Evolutionary conservation across 2,329 filamentous ascomycete species (phyloP), one percentile per base, ranked within the genome.

Genomic region (Camillea tinctor): DNA sequence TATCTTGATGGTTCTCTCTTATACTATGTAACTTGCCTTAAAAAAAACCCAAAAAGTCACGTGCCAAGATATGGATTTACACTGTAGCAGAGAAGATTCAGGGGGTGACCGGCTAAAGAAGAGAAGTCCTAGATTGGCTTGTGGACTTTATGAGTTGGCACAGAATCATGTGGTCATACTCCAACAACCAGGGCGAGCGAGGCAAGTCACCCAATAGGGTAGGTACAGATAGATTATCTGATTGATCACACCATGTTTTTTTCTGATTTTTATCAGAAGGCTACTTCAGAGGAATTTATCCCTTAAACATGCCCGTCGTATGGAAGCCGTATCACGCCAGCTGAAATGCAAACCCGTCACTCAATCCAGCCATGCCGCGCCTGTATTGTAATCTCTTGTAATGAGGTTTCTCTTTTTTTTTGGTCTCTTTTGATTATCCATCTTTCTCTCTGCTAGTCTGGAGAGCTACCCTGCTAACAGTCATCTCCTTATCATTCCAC

Each of bases 281-380:
- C 36, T 44, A 44, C 36, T n/a, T 44, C 13, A n/a, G 36, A 44
- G 36, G 11, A n/a, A 44, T 44, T 44, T 44, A 44, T 44, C 6
- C 36, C 36, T 44, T 17, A 11, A 44, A 44, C 36, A 44, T 44
- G 36, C 36, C 36, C 17, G 36, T 44, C 17, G 36, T 44, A 44
- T 44, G 36, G 36, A 44, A 44, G 36, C 36, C 36, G 36, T 44
- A 44, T 44, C 36, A 44, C 36, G 36, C 36, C 36, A 80, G 77
- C 79, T 79, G 73, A 80, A 81, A 81, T 81, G 78, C 79, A 81
- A 78, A 80, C 76, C 75, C 76, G 76, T 76, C 76, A 76, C 75
- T 77, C 76, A 76, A 75, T 77, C 76, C 74, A 74, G 36, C 36
- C 3, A 44, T 11, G 11, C 36, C 36, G 13, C 13, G 36, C 36